These are phyloP conservation scores for Phyllostachys edulis DNA, from an alignment of 176 grass and related monocot species.

Conservation along the genomic window DNA sequence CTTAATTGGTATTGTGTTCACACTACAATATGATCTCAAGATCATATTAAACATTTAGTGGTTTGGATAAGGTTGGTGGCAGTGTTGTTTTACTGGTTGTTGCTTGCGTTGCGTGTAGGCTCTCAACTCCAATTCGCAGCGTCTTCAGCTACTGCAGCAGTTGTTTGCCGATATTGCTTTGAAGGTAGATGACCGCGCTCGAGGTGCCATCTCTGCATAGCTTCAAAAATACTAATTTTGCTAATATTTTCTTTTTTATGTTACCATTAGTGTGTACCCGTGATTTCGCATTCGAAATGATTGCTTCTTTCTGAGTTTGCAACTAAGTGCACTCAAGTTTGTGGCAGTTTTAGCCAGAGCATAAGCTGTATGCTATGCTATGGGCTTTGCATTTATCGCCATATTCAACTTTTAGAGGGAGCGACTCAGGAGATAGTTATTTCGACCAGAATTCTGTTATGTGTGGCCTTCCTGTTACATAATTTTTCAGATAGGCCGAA, in stretches of 20 bases:
- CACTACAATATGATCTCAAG: background rate
- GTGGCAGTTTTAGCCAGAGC: background rate
- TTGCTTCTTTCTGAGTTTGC: no score
- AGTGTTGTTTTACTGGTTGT: background rate
- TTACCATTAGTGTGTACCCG: background rate
- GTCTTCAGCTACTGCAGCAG: conserved; percentile 66
- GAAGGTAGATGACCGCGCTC: conserved; percentile 62
- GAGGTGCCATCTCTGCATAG: conserved; percentile 3
- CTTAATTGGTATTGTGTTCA: no score
- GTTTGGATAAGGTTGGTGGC: background rate
- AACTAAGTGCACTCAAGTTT: no score
- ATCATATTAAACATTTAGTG: background rate
- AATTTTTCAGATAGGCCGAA: no score
- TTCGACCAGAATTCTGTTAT: no score
- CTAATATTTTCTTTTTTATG: background rate
- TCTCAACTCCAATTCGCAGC: conserved; percentile 59
- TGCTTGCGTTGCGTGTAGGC: conserved; percentile 43
- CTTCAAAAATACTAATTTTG: conserved; percentile 7
- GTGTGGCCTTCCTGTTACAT: no score
- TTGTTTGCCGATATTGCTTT: conserved; percentile 84
- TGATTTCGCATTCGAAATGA: background rate
- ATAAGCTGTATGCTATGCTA: no score
- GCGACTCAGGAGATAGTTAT: no score
- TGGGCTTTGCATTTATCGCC: no score
- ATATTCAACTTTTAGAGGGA: no score